A percentile compares a stretch with the other conserved stretches of the same genome.
These are phyloP conservation scores for Oryza officinalis DNA, from an alignment of 176 grass and related monocot species.

Conservation along the genomic window DNA sequence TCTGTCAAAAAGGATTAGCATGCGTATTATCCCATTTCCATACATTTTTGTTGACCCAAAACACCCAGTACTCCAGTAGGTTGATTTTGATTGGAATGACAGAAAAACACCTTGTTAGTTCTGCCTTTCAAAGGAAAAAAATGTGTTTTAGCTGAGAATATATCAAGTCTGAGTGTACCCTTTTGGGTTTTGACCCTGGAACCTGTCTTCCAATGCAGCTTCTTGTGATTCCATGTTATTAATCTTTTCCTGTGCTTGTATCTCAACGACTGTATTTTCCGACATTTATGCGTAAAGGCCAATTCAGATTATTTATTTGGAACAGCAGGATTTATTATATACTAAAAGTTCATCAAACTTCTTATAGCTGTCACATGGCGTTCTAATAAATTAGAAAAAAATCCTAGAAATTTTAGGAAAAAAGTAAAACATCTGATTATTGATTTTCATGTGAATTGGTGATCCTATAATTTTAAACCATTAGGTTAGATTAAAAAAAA, in stretches of 20 bases:
- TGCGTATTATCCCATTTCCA: slow-evolving; percentile 16
- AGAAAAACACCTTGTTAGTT: background rate
- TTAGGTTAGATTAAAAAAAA: too few species aligned
- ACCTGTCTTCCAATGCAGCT: background rate
- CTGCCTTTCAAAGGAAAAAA: background rate
- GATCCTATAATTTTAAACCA: too few species aligned
- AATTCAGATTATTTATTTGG: too few species aligned
- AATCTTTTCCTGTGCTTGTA: background rate
- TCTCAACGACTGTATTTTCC: background rate
- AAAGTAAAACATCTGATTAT: too few species aligned
- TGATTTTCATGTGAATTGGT: too few species aligned
- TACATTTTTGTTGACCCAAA: background rate
- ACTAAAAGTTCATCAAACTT: too few species aligned
- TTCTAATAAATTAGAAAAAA: too few species aligned
- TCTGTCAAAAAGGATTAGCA: slow-evolving; percentile 22
- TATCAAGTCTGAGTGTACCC: background rate
- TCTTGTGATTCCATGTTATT: slow-evolving; percentile 4
- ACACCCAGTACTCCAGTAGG: slow-evolving; percentile 28
- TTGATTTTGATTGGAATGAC: slow-evolving; percentile 40
- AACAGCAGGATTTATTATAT: too few species aligned
- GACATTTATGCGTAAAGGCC: too few species aligned
- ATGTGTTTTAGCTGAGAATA: background rate
- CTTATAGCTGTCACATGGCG: too few species aligned
- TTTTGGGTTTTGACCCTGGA: background rate
- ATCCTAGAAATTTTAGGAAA: too few species aligned